A percentile compares a stretch with the other conserved stretches of the same genome.
Evolutionary conservation across 192 early-diverging fungal species (phyloP).

Genomic region (Phlyctochytrium arcticum): DNA sequence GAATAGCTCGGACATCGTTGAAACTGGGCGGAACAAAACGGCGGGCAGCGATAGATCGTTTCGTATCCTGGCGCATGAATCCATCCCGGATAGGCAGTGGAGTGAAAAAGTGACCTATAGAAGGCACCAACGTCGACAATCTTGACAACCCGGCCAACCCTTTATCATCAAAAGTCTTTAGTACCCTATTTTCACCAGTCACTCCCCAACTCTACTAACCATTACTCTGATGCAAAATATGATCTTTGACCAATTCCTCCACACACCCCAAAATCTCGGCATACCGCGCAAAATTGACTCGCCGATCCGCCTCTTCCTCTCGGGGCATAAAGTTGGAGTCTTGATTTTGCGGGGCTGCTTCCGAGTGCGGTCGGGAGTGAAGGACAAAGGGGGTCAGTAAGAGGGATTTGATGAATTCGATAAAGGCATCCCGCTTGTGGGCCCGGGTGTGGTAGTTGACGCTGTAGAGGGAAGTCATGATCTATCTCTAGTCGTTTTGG

Average conservation of each 20-base stretch:
- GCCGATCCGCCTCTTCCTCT: constrained; percentile 31
- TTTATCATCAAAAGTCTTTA: too few species aligned
- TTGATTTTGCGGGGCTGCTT: neutral
- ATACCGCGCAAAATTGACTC: constrained; percentile 61
- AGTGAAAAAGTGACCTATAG: constrained; percentile 82
- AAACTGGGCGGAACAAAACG: constrained; percentile 85
- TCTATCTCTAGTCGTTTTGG: too few species aligned
- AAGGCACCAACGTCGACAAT: constrained; percentile 73
- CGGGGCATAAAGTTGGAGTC: neutral
- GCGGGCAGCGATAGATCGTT: constrained; percentile 68
- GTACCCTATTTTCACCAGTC: neutral
- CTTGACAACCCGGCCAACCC: constrained; percentile 66
- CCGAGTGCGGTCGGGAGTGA: constrained; percentile 44
- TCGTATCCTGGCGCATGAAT: constrained; percentile 66
- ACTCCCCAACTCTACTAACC: constrained; percentile 12
- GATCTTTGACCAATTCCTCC: constrained; percentile 73
- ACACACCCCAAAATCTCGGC: constrained; percentile 75
- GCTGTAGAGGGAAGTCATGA: constrained; percentile 34
- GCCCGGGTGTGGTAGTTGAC: constrained; percentile 37
- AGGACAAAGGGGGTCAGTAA: constrained; percentile 85
- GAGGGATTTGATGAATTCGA: constrained; percentile 84
- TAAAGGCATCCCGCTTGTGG: constrained; percentile 89
- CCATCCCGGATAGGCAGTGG: constrained; percentile 68
- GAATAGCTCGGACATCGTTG: constrained; percentile 85
- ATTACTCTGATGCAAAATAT: constrained; percentile 46